Conservation (phyloP, 345 rosid species). For the Murraya koenigii region DNA sequence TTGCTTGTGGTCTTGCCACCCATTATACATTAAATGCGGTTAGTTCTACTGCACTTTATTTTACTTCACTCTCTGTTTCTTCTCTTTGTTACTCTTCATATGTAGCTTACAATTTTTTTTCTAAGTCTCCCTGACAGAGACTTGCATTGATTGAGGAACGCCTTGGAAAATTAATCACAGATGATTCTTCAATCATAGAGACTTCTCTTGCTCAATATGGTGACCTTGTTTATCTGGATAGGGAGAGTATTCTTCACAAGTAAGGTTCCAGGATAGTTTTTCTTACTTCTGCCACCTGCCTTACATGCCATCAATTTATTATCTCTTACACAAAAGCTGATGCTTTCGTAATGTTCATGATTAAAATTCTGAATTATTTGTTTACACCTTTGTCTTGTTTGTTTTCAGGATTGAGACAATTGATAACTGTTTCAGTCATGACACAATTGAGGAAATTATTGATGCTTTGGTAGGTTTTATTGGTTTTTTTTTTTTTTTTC, state of each 20-base stretch:
- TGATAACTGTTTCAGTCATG: constrained; percentile 81
- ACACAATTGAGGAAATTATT: constrained; percentile 82
- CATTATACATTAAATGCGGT: constrained; percentile 73
- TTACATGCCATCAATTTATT: not conserved
- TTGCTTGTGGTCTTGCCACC: constrained; percentile 93
- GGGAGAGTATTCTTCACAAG: constrained; percentile 62
- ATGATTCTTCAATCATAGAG: constrained; percentile 72
- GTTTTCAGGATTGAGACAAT: constrained; percentile 66
- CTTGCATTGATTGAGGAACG: constrained; percentile 73
- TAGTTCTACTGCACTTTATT: constrained; percentile 24
- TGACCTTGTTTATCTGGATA: constrained; percentile 78
- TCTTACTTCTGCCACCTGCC: not conserved
- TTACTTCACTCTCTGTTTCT: constrained; percentile 10
- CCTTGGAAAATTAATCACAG: constrained; percentile 74
- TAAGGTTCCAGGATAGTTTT: constrained; percentile 25
- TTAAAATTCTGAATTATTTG: not conserved
- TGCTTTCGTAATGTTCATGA: not conserved
- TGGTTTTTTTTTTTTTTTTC: not conserved
- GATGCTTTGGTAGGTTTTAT: constrained; percentile 66
- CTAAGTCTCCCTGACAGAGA: constrained; percentile 45
- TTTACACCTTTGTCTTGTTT: not conserved
- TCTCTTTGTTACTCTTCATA: not conserved
- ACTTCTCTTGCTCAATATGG: constrained; percentile 82
- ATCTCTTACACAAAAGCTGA: not conserved
- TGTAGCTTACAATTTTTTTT: constrained; percentile 6